Conservation (phyloP, 2,329 filamentous ascomycete genomes). For the Cercospora zeina region DNA sequence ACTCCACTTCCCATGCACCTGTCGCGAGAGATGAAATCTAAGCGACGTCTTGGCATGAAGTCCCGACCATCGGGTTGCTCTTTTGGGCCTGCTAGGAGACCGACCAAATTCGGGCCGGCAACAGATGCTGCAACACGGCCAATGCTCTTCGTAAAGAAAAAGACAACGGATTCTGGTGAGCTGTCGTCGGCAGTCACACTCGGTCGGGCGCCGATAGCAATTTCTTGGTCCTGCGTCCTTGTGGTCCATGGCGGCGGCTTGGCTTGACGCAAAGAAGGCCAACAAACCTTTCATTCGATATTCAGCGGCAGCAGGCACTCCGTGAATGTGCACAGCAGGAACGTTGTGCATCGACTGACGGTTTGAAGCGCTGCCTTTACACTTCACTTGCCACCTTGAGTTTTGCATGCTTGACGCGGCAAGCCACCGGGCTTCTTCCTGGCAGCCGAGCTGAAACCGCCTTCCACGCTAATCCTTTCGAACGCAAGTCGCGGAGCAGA, state of each 20-base stretch:
- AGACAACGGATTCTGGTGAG: not conserved
- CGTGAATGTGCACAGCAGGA: not conserved
- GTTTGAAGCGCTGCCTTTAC: too few species aligned
- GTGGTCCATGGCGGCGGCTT: not conserved
- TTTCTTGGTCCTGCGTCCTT: not conserved
- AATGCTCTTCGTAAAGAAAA: slow-evolving; percentile 1
- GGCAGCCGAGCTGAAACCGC: not conserved
- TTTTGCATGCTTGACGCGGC: not conserved
- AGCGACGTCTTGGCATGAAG: slow-evolving; percentile 12
- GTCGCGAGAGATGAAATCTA: slow-evolving; percentile 7
- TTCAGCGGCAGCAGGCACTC: not conserved
- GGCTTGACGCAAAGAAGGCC: not conserved
- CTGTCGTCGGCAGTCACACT: not conserved
- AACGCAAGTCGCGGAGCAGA: not conserved
- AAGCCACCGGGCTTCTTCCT: slow-evolving; percentile 1
- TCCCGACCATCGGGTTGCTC: slow-evolving; percentile 9
- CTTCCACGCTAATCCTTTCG: not conserved
- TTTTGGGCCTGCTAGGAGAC: not conserved
- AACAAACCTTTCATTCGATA: not conserved
- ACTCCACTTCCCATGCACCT: slow-evolving; percentile 15
- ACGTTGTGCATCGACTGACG: too few species aligned
- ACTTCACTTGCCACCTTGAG: not conserved
- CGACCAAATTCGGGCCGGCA: not conserved
- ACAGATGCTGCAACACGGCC: slow-evolving; percentile 1
- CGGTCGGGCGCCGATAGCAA: not conserved